These are phyloP conservation scores for Chimonanthus salicifolius DNA, from an alignment of 164 flowering plant genomes.

Conservation along the genomic window DNA sequence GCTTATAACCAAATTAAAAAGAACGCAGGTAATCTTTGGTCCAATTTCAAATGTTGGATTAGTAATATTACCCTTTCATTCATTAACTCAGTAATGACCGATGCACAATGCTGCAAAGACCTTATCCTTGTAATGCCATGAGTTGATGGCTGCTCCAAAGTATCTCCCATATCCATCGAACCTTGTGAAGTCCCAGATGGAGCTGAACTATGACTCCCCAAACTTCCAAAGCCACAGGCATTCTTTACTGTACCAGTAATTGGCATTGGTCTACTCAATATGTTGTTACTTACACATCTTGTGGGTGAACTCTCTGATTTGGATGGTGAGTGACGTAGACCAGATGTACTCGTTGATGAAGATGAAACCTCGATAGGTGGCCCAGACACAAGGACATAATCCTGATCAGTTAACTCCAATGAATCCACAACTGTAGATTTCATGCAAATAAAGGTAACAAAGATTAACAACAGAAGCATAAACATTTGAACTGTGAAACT, in stretches of 20 bases:
- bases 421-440: conserved; percentile 56
- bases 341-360: conserved; percentile 44
- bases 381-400: conserved; percentile 89
- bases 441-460: conserved; percentile 10
- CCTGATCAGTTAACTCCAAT: conserved; percentile 71
- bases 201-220: conserved; percentile 65
- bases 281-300: conserved; percentile 22
- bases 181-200: conserved; percentile 80
- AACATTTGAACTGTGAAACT: conserved; percentile 1
- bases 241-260: conserved; percentile 41
- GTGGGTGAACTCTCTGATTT: conserved; percentile 34
- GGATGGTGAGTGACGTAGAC: conserved; percentile 33
- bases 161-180: conserved; percentile 59
- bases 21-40: background rate
- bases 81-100: conserved; percentile 67
- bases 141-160: conserved; percentile 71
- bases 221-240: conserved; percentile 37
- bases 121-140: conserved; percentile 63
- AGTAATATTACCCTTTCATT: conserved; percentile 58
- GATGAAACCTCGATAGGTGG: conserved; percentile 60
- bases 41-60: background rate
- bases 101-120: conserved; percentile 79
- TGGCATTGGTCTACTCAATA: conserved; percentile 64
- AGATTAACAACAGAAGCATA: background rate
- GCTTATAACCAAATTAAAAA: background rate